phyloP scores from a whole-genome alignment of 257 asterid genomes.

The Datura wrightii region DNA sequence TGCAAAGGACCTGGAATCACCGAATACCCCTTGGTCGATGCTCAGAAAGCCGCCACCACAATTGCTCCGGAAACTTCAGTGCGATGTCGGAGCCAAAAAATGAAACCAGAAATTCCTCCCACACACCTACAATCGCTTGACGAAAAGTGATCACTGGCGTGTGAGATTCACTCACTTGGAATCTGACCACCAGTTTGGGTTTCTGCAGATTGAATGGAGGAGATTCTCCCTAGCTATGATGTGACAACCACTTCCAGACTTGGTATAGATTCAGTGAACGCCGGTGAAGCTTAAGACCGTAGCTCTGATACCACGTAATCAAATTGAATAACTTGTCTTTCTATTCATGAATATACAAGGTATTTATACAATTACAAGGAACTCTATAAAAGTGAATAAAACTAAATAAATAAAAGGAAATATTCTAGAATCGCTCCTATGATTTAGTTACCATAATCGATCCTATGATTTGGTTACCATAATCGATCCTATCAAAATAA shows the following conservation, averaged over 20 bases:
- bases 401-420: no score
- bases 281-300: background rate
- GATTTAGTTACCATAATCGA: background rate
- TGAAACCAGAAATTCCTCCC: no score
- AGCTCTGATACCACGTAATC: background rate
- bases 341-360: background rate
- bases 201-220: no score
- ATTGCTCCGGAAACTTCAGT: no score
- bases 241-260: no score
- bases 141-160: no score
- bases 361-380: background rate
- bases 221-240: no score
- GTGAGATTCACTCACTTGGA: no score
- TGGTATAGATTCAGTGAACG: background rate
- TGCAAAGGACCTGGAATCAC: background rate
- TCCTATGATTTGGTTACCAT: background rate
- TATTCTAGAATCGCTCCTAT: background rate
- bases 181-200: no score
- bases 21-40: background rate
- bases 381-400: background rate
- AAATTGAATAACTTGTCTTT: background rate
- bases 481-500: background rate
- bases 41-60: no score
- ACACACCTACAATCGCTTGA: no score
- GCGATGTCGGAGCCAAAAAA: no score